Percentiles rank a stretch among this genome's conserved stretches.
Evolutionary conservation across 2,329 filamentous ascomycete genomes (phyloP).

Genomic region (Emericellopsis cladophorae): DNA sequence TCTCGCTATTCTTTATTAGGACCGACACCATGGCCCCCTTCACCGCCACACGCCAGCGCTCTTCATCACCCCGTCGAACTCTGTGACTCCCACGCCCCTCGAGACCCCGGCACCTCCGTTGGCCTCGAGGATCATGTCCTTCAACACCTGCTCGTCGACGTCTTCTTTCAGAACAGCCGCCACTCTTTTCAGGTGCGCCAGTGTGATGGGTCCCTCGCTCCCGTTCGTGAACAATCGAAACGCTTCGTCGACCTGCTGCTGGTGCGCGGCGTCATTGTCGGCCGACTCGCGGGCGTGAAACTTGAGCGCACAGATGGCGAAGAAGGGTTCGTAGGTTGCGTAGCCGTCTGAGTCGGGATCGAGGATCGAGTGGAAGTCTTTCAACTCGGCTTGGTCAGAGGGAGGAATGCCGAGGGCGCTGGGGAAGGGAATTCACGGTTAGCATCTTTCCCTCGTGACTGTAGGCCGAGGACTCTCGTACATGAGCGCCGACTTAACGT

Average conservation of each 20-base stretch:
- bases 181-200: conserved; percentile 66
- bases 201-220: conserved; percentile 50
- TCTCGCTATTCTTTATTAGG: neutral
- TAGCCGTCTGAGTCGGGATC: conserved; percentile 74
- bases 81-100: conserved; percentile 59
- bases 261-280: conserved; percentile 37
- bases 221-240: conserved; percentile 66
- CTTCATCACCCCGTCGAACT: conserved; percentile 80
- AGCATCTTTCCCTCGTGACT: conserved; percentile 1
- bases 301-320: conserved; percentile 81
- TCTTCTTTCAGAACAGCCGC: conserved; percentile 75
- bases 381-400: conserved; percentile 49
- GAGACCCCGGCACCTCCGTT: conserved; percentile 66
- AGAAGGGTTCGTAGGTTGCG: conserved; percentile 68
- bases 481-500: conserved; percentile 62
- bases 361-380: conserved; percentile 65
- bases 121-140: conserved; percentile 91
- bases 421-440: neutral
- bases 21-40: conserved; percentile 11
- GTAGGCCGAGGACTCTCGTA: conserved; percentile 25
- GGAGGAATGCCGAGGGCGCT: conserved; percentile 75
- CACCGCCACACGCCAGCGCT: conserved; percentile 72
- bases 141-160: conserved; percentile 68
- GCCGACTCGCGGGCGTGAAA: conserved; percentile 49
- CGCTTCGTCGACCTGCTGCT: conserved; percentile 64